Evolutionary conservation across 768 basidiomycete species (phyloP).

Genomic region (Termitomyces sp.): DNA sequence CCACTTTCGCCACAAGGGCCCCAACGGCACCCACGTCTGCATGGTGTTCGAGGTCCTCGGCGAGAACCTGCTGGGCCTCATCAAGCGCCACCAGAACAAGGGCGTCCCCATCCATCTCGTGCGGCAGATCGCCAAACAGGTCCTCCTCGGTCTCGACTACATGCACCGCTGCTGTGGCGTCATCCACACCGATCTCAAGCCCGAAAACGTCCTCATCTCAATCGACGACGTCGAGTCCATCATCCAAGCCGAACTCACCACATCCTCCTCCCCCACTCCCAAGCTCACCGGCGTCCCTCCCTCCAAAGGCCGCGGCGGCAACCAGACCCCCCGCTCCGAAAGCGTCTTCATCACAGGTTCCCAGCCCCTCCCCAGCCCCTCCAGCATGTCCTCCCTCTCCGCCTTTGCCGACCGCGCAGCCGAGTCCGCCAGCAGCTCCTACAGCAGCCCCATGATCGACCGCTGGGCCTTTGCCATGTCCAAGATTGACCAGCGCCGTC

Average conservation of each 20-base stretch:
- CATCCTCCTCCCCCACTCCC: slow-evolving; percentile 45
- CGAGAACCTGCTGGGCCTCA: slow-evolving; percentile 92
- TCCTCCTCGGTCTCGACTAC: slow-evolving; percentile 93
- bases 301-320: slow-evolving; percentile 89
- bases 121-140: slow-evolving; percentile 95
- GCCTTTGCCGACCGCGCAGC: slow-evolving; percentile 12
- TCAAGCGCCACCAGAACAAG: slow-evolving; percentile 98
- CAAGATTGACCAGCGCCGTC: slow-evolving; percentile 46
- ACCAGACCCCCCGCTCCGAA: slow-evolving; percentile 89
- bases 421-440: not conserved
- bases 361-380: slow-evolving; percentile 88
- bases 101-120: slow-evolving; percentile 93
- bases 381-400: slow-evolving; percentile 34
- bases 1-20: slow-evolving; percentile 95
- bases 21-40: slow-evolving; percentile 96
- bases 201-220: slow-evolving; percentile 95
- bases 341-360: slow-evolving; percentile 82
- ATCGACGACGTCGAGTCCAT: slow-evolving; percentile 97
- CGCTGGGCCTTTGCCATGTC: slow-evolving; percentile 91
- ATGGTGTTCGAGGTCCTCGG: slow-evolving; percentile 99
- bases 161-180: slow-evolving; percentile 97
- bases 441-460: slow-evolving; percentile 58
- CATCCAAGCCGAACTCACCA: slow-evolving; percentile 76
- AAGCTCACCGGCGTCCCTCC: slow-evolving; percentile 92
- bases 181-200: slow-evolving; percentile 97